Base-by-base conservation (phyloP, 805 yeast species). In the Wickerhamomyces subpelliculosus region DNA sequence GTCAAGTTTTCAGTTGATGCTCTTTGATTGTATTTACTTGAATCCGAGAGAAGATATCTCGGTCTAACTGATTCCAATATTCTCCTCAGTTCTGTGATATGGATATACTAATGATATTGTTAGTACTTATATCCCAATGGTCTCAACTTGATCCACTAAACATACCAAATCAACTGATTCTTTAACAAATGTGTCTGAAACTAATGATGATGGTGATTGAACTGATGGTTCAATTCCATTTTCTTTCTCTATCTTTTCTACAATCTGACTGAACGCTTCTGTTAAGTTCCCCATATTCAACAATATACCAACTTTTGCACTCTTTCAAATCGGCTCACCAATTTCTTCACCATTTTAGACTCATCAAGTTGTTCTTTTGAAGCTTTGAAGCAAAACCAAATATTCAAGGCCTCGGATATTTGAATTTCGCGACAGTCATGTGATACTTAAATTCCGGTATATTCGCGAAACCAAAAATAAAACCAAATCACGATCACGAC, bases 1-100 rank as follows among this genome's bases (percentile, higher is more conserved):
- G 68, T 48, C 54, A 74, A 61, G 39, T 37, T 36, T 37, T 54
- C 33, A 36, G 48, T 34, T 43, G 40, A 33, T 0, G 34, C 19
- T 8, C 27, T 32, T 17, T 30, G 33, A 12, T 29, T 19, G 17
- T 40, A 39, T 11, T 20, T 35, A 3, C 40, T 38, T 7, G 35
- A 22, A n/a, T 46, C 47, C 6, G 48, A 42, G 8, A 50, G 36
- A 20, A 55, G 37, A 36, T 65, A 67, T 22, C 52, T 45, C 0
- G 57, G 42, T 26, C 51, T 54, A 4, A 62, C 44, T 2, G 49
- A 38, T 13, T 24, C 37, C 1, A 65, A 34, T 2, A 62, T 54
- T 14, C 42, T 45, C 18, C 47, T 45, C 18, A 65, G 47, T 32
- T 60, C 65, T 11, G 34, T 35, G 4, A 64, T 40, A 27, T 54